Evolutionary conservation across 2,329 filamentous ascomycete species (phyloP), one percentile per base, ranked within the genome.

Genomic region (Colletotrichum spinosum): DNA sequence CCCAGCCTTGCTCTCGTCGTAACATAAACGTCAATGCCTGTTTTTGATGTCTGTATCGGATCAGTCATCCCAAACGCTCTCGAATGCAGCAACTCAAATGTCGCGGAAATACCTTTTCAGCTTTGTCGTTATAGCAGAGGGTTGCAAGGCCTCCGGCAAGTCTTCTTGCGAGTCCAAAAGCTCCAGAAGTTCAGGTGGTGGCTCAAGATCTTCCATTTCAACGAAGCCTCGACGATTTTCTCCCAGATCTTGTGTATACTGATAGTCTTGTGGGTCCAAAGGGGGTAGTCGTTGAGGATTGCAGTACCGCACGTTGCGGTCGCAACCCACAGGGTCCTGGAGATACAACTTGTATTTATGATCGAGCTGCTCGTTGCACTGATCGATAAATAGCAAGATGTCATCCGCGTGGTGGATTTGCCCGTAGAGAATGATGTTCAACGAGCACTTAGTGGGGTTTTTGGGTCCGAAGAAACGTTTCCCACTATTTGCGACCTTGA

Each of bases 1-100:
- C 65, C 79, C 80, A 80, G 0, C 78, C 79, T 0, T 55, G 56
- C 53, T 83, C 81, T 13, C 80, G 70, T 2, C 68, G 70, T 0
- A 75, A 55, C 79, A 83, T 79, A 53, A 83, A 83, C 0, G 76
- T 78, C 2, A 83, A 68, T 0, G 80, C 81, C 53, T 81, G 77
- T 44, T 76, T 78, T 48, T 83, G 81, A 54, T 83, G 80, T 6
- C 80, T 82, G 25, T 5, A 0, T 1, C 12, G 7, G n/a, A 45
- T 45, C 5, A 15, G 8, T 8, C 38, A 41, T 6, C 1, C 13
- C 13, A 41, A 6, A 8, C 4, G 1, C 3, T 41, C 1, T 25
- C 25, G 1, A 5, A 25, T 25, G 25, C 25, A 25, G 25, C 38
- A 13, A 8, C 6, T 41, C 6, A 8, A 41, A 8, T 8, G 38